These are phyloP conservation scores for Tylopilus plumbeoviolaceoides DNA, from an alignment of 768 basidiomycete species.

Conservation along the genomic window DNA sequence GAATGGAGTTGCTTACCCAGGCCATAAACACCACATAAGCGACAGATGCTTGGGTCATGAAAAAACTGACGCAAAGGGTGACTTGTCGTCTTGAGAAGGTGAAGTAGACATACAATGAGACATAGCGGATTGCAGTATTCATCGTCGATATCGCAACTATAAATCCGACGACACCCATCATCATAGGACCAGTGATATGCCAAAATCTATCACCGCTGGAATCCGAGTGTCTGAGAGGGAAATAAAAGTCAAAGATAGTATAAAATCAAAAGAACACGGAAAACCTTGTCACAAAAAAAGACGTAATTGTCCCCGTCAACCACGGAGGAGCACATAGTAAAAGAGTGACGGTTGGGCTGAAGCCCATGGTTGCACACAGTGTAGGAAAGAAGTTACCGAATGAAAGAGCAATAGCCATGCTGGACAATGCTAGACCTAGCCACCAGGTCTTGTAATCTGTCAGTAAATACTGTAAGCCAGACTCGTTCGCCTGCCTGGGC, in stretches of 20 bases:
- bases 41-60: conserved; percentile 70
- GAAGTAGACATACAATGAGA: conserved; percentile 46
- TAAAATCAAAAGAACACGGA: background rate
- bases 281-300: conserved; percentile 51
- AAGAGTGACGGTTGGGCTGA: conserved; percentile 54
- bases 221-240: conserved; percentile 60
- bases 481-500: conserved; percentile 32
- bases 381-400: conserved; percentile 83
- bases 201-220: conserved; percentile 63
- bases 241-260: conserved; percentile 1
- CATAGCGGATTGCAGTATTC: conserved; percentile 57
- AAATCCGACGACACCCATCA: conserved; percentile 62
- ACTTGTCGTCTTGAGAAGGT: background rate
- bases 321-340: conserved; percentile 77
- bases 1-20: conserved; percentile 55
- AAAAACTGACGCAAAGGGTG: conserved; percentile 44
- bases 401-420: conserved; percentile 51
- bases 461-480: conserved; percentile 53
- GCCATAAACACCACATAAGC: conserved; percentile 62
- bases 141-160: conserved; percentile 59
- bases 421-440: conserved; percentile 59
- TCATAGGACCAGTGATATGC: conserved; percentile 56
- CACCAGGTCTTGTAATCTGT: conserved; percentile 82
- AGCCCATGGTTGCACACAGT: conserved; percentile 67
- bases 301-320: conserved; percentile 54